Evolutionary conservation across 192 early-diverging fungal genomes (phyloP).

Genomic region (Gonapodya prolifera): DNA sequence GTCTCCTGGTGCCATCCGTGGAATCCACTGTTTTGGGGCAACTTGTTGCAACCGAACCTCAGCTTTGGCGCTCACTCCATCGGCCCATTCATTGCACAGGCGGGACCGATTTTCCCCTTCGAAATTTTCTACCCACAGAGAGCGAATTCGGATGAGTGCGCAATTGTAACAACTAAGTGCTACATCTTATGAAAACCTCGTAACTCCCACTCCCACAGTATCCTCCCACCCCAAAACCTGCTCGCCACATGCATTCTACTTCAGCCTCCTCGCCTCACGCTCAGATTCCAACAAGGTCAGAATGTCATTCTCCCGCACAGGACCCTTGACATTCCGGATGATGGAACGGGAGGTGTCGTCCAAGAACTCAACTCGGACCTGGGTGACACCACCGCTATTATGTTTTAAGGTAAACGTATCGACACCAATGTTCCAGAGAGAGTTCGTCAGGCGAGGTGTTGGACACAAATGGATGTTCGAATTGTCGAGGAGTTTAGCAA

Average conservation of each 20-base stretch:
- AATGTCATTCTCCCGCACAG: constrained; percentile 81
- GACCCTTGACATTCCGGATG: constrained; percentile 99
- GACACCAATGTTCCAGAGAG: constrained; percentile 5
- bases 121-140: too few relatives aligned
- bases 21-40: neutral
- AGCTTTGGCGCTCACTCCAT: neutral
- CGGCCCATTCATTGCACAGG: neutral
- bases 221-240: neutral
- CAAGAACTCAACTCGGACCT: constrained; percentile 97
- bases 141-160: neutral
- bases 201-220: neutral
- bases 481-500: too few relatives aligned
- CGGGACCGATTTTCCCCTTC: too few relatives aligned
- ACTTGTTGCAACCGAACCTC: neutral
- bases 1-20: neutral
- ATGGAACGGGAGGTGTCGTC: constrained; percentile 88
- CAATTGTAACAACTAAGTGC: neutral
- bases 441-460: neutral
- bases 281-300: constrained; percentile 59
- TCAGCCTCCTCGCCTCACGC: constrained; percentile 95
- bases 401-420: constrained; percentile 9
- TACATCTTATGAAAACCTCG: neutral
- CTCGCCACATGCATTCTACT: neutral
- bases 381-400: constrained; percentile 89
- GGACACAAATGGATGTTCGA: too few relatives aligned